Evolutionary conservation across 2,329 filamentous ascomycete species (phyloP).

Genomic region (Aspergillus fischeri): DNA sequence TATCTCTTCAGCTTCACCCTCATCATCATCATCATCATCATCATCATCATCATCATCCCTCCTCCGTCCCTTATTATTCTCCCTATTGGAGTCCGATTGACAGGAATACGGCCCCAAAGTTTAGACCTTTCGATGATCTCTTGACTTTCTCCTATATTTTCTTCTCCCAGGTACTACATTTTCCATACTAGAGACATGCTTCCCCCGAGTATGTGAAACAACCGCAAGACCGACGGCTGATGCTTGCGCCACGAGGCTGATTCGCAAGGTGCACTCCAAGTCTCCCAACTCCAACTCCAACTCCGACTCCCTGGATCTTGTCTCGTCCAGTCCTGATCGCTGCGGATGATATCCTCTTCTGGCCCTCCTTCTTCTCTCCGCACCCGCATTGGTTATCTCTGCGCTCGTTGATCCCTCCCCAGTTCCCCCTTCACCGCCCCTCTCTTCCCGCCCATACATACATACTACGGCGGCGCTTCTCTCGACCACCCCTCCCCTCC

Average conservation of each 20-base stretch:
- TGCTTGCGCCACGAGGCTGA: conserved; percentile 18
- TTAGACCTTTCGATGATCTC: background rate
- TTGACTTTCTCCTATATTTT: background rate
- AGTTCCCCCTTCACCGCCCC: conserved; percentile 4
- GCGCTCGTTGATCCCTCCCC: background rate
- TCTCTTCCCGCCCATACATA: conserved; percentile 5
- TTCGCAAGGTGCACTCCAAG: conserved; percentile 17
- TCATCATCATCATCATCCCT: background rate
- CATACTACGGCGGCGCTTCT: background rate
- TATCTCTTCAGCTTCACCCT: background rate
- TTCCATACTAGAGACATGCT: background rate
- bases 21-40: background rate
- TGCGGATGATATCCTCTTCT: conserved; percentile 15
- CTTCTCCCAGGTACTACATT: background rate
- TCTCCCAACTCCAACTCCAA: background rate
- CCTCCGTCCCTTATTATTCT: background rate
- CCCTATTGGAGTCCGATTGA: background rate
- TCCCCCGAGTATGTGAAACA: conserved; percentile 10
- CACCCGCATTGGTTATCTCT: background rate
- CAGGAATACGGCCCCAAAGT: background rate
- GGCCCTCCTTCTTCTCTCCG: conserved; percentile 1
- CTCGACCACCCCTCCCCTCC: background rate
- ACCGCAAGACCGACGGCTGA: conserved; percentile 3
- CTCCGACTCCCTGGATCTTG: conserved; percentile 1
- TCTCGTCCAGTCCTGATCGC: background rate